These are phyloP conservation scores for Ilex aquifolium DNA, from an alignment of 257 asterid genomes.

Conservation along the genomic window DNA sequence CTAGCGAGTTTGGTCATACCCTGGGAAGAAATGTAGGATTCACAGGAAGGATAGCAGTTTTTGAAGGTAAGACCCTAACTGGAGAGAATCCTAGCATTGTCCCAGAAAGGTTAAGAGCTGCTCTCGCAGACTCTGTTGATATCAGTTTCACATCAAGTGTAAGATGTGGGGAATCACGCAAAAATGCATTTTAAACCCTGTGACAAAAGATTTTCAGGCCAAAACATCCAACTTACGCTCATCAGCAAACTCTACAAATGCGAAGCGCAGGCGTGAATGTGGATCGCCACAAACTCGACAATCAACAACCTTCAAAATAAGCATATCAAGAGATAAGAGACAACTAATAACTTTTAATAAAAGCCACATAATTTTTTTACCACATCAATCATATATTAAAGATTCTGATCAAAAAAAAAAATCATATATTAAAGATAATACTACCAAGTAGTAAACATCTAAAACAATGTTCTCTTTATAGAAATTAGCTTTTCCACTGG, in stretches of 20 bases:
- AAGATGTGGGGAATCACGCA: background rate
- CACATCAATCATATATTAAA: too few relatives aligned
- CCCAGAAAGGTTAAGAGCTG: slow-evolving; percentile 64
- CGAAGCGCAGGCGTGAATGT: slow-evolving; percentile 97
- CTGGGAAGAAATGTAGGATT: slow-evolving; percentile 93
- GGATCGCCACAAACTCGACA: slow-evolving; percentile 99
- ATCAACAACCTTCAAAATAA: slow-evolving; percentile 73
- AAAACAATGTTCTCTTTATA: too few relatives aligned
- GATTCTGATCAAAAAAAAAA: too few relatives aligned
- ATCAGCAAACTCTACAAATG: slow-evolving; percentile 89
- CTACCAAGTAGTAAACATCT: too few relatives aligned
- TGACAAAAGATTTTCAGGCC: slow-evolving; percentile 2
- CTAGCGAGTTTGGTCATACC: slow-evolving; percentile 35
- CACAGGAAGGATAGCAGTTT: slow-evolving; percentile 94
- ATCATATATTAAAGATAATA: too few relatives aligned
- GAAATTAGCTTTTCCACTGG: too few relatives aligned
- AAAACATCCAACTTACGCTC: slow-evolving; percentile 52
- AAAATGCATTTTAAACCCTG: slow-evolving; percentile 3
- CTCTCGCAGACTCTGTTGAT: slow-evolving; percentile 69
- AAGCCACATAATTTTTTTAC: background rate
- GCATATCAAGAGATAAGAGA: slow-evolving; percentile 2
- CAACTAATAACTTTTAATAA: background rate
- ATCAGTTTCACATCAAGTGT: slow-evolving; percentile 10
- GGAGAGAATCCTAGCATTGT: slow-evolving; percentile 72
- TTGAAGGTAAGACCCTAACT: slow-evolving; percentile 85